phyloP scores from a whole-genome alignment of 2,329 filamentous ascomycete species.

The Tolypocladium amazonense region DNA sequence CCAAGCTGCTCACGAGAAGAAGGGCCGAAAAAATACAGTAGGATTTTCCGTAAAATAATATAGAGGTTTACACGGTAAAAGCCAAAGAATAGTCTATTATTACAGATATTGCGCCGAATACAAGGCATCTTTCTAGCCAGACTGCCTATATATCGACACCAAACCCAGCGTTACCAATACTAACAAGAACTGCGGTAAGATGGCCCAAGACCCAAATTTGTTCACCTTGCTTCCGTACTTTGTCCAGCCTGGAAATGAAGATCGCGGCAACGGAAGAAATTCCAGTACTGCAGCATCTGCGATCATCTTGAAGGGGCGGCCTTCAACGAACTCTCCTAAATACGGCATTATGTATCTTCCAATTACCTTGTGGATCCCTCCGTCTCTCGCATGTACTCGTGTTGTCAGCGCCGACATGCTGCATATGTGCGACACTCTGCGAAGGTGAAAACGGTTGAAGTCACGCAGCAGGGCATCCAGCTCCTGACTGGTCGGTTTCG shows the following conservation, averaged over 20 bases:
- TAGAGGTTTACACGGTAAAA: too few species aligned
- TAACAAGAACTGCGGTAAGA: neutral
- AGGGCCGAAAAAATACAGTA: too few species aligned
- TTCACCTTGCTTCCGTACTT: neutral
- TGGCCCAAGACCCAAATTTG: neutral
- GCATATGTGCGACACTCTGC: neutral
- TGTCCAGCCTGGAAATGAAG: neutral
- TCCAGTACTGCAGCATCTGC: neutral
- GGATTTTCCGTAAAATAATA: too few species aligned
- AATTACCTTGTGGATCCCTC: neutral
- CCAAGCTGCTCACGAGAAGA: too few species aligned
- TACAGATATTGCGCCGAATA: too few species aligned
- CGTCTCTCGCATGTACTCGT: neutral
- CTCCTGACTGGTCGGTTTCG: neutral
- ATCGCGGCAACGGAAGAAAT: neutral
- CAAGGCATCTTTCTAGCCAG: too few species aligned
- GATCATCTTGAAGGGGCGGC: neutral
- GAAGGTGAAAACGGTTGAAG: neutral
- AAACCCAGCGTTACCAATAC: neutral
- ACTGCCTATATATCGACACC: neutral
- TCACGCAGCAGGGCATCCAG: neutral
- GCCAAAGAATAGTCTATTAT: too few species aligned
- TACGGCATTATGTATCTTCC: slow-evolving; percentile 1
- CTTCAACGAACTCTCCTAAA: neutral
- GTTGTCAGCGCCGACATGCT: neutral